Percentiles rank a stretch among this genome's conserved stretches.
Conservation (phyloP, 2,329 filamentous ascomycete genomes). For the Diplocarpon rosae region DNA sequence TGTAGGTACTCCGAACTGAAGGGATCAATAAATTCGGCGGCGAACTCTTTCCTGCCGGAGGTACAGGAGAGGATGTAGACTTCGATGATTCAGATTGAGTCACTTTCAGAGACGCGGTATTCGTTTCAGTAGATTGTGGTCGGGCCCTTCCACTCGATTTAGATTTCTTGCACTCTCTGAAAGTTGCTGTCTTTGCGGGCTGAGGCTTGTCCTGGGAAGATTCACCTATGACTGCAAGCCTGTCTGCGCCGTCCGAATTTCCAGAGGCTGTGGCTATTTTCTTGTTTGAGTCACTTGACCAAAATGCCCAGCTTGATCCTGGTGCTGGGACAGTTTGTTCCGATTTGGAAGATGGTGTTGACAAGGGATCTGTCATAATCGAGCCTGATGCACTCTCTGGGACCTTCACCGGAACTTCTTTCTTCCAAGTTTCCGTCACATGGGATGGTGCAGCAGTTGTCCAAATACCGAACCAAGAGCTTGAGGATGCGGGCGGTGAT, state of each 20-base stretch:
- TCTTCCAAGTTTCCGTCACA: slow-evolving; percentile 16
- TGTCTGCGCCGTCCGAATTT: slow-evolving; percentile 23
- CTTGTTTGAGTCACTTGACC: slow-evolving; percentile 41
- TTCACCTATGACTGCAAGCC: slow-evolving; percentile 47
- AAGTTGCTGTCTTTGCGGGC: slow-evolving; percentile 15
- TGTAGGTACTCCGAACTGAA: slow-evolving; percentile 58
- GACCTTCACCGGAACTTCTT: slow-evolving; percentile 18
- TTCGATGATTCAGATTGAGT: slow-evolving; percentile 13
- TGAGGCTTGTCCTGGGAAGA: slow-evolving; percentile 40
- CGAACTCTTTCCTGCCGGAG: slow-evolving; percentile 23
- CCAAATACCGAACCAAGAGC: slow-evolving; percentile 27
- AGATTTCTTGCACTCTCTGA: slow-evolving; percentile 16
- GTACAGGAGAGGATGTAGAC: slow-evolving; percentile 10
- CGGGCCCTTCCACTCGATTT: slow-evolving; percentile 19
- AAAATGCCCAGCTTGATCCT: slow-evolving; percentile 70
- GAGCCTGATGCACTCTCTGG: slow-evolving; percentile 11
- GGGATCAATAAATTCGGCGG: slow-evolving; percentile 57
- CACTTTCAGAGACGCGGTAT: slow-evolving; percentile 11
- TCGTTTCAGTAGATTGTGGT: slow-evolving; percentile 18
- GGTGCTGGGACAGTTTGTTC: slow-evolving; percentile 26
- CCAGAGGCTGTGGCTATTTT: slow-evolving; percentile 14
- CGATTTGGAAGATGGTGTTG: neutral
- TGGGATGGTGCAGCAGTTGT: slow-evolving; percentile 16
- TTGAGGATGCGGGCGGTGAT: slow-evolving; percentile 7
- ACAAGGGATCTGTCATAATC: slow-evolving; percentile 16